Percentiles rank a stretch among this genome's conserved stretches.
Conservation (phyloP, 148 eudicot species). For the Simmondsia chinensis region DNA sequence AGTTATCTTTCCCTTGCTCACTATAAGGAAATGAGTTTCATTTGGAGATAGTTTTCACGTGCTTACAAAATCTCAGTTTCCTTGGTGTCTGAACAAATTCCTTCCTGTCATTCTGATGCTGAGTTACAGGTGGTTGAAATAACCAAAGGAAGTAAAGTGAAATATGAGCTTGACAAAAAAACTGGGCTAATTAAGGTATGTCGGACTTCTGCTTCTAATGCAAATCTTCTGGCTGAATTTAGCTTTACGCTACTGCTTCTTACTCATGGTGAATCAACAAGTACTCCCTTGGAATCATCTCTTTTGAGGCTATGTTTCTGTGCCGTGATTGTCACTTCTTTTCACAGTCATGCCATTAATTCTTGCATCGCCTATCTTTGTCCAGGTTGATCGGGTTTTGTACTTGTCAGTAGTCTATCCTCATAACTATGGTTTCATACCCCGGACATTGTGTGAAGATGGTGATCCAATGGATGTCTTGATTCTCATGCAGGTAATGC, state of each 20-base stretch:
- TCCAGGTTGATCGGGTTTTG: conserved; percentile 77
- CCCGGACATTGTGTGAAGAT: conserved; percentile 77
- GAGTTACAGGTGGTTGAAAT: conserved; percentile 82
- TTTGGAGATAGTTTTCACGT: too few species aligned
- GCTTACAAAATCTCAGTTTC: too few species aligned
- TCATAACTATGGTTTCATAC: conserved; percentile 92
- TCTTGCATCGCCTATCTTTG: background rate
- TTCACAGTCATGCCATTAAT: background rate
- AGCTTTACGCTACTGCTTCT: too few species aligned
- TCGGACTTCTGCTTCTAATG: background rate
- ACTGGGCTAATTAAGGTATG: conserved; percentile 82
- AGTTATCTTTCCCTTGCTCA: too few species aligned
- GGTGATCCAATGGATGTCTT: conserved; percentile 84
- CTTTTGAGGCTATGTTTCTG: too few species aligned
- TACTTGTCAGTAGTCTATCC: conserved; percentile 96
- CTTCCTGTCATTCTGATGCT: too few species aligned
- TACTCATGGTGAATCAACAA: too few species aligned
- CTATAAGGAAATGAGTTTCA: too few species aligned
- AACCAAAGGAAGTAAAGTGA: conserved; percentile 84
- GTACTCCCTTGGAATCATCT: too few species aligned
- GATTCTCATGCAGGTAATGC: conserved; percentile 74
- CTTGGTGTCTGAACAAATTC: too few species aligned
- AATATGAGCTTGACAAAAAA: conserved; percentile 91
- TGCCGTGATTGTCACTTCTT: too few species aligned
- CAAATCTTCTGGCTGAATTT: too few species aligned